Evolutionary conservation across 257 asterid genomes (phyloP).

Genomic region (Lantana camara): DNA sequence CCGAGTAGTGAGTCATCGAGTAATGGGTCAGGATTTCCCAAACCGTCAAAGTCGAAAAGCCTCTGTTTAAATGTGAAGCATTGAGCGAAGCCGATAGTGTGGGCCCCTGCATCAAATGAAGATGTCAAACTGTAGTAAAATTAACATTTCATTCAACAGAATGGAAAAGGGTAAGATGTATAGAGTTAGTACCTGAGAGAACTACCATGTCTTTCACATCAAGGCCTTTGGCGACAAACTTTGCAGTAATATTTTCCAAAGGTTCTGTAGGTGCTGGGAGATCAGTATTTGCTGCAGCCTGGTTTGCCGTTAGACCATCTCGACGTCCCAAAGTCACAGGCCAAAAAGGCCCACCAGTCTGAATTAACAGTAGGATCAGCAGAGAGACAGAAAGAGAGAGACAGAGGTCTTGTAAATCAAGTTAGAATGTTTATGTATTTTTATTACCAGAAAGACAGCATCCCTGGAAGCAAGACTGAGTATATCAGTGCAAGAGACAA

Average conservation of each 20-base stretch:
- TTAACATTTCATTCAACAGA: too few species aligned
- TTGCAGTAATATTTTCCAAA: slow-evolving; percentile 57
- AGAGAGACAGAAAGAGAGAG: neutral
- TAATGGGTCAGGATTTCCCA: slow-evolving; percentile 73
- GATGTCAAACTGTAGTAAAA: too few species aligned
- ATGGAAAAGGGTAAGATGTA: neutral
- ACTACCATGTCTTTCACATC: slow-evolving; percentile 63
- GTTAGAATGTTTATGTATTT: neutral
- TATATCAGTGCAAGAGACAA: slow-evolving; percentile 77
- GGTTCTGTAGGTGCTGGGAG: slow-evolving; percentile 75
- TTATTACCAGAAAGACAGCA: slow-evolving; percentile 59
- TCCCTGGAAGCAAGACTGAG: slow-evolving; percentile 71
- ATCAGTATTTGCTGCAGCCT: slow-evolving; percentile 56
- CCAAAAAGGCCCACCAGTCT: slow-evolving; percentile 77
- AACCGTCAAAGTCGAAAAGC: slow-evolving; percentile 71
- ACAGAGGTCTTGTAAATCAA: neutral
- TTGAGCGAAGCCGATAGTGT: slow-evolving; percentile 81
- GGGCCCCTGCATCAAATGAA: slow-evolving; percentile 50
- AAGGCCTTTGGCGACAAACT: slow-evolving; percentile 64
- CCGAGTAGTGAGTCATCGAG: slow-evolving; percentile 48
- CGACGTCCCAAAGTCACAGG: slow-evolving; percentile 64
- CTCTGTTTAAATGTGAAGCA: slow-evolving; percentile 65
- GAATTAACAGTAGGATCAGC: neutral
- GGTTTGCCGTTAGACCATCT: slow-evolving; percentile 67
- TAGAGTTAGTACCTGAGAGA: slow-evolving; percentile 54